Base-by-base conservation (phyloP, 2,329 filamentous ascomycete genomes). In the Ophiostoma montium region DNA sequence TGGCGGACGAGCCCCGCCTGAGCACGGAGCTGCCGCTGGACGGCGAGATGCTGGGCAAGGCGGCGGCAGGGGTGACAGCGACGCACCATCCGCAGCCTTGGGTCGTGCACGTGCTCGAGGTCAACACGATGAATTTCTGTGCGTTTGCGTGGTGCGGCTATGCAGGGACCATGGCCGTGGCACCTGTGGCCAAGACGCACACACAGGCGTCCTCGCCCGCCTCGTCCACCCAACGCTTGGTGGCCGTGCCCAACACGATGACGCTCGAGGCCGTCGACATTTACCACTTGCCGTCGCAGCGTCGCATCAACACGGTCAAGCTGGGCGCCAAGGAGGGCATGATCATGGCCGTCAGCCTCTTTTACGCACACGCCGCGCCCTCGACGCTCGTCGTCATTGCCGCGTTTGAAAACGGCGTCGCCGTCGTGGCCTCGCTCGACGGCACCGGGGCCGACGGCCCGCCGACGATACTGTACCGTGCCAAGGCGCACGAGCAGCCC, bases 81-180 rank as follows among this genome's bases (percentile, higher is more conserved):
- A 3, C 42, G 63, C 63, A 27, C 46, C 74, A 67, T 54, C 75
- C 73, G 16, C 74, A 81, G 58, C 92, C 92, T 30, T 94, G 86
- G 87, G 68, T 95, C n/a, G 64, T 95, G 19, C 78, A 95, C 63
- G 75, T 85, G 4, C 68, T 98, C 5, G 72, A 84, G 5, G 87
- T 96, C 39, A 95, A 95, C 60, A 87, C 90, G 1, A 76, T 96
- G 67, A 98, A 96, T 61, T 98, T 96, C 62, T 98, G 92, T 62
- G 75, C 84, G 2, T 95, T 95, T 62, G 74, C 83, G 2, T 72
- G 74, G 53, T 82, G 81, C 60, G 35, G 48, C 13, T 38, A 42
- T 30, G 39, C 45, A 5, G 46, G 38, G 3, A 30, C 21, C 15
- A 8, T 32, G 11, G 16, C 42, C 9, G 18, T 33, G 8, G 15